Conservation (phyloP, 257 asterid species). For the Solanum ossicruentum region DNA sequence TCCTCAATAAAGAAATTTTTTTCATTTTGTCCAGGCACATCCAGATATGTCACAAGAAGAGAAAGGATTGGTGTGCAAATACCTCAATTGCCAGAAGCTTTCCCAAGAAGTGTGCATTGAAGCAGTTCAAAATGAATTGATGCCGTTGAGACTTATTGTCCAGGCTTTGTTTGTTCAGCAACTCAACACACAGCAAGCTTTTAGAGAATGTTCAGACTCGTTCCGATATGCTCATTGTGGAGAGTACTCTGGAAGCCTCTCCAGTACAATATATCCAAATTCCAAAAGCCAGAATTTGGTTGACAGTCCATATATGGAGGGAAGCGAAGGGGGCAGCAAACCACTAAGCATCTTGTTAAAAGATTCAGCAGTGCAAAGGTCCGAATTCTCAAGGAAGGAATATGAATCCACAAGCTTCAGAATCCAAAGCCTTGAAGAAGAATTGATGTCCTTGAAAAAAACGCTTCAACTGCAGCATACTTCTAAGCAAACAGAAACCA, state of each 20-base stretch:
- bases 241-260: slow-evolving; percentile 32
- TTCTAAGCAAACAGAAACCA: slow-evolving; percentile 17
- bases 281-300: slow-evolving; percentile 29
- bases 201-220: slow-evolving; percentile 49
- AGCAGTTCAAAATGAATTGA: slow-evolving; percentile 59
- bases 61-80: slow-evolving; percentile 44
- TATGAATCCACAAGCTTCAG: slow-evolving; percentile 63
- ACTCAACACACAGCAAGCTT: slow-evolving; percentile 55
- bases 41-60: slow-evolving; percentile 45
- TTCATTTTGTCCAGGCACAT: slow-evolving; percentile 27
- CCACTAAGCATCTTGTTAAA: slow-evolving; percentile 27
- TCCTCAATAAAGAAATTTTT: neutral
- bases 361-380: slow-evolving; percentile 15
- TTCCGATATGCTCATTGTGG: slow-evolving; percentile 34
- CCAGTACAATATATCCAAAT: slow-evolving; percentile 38
- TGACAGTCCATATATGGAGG: slow-evolving; percentile 29
- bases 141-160: slow-evolving; percentile 62
- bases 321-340: slow-evolving; percentile 21
- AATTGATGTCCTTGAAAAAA: slow-evolving; percentile 42
- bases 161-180: slow-evolving; percentile 78
- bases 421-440: slow-evolving; percentile 55
- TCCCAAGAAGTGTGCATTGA: slow-evolving; percentile 50
- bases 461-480: slow-evolving; percentile 24
- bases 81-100: slow-evolving; percentile 60
- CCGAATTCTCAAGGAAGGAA: slow-evolving; percentile 29